Evolutionary conservation across 768 basidiomycete genomes (phyloP), one percentile per base, ranked within the genome.

Genomic region (Solioccasus polychromus): DNA sequence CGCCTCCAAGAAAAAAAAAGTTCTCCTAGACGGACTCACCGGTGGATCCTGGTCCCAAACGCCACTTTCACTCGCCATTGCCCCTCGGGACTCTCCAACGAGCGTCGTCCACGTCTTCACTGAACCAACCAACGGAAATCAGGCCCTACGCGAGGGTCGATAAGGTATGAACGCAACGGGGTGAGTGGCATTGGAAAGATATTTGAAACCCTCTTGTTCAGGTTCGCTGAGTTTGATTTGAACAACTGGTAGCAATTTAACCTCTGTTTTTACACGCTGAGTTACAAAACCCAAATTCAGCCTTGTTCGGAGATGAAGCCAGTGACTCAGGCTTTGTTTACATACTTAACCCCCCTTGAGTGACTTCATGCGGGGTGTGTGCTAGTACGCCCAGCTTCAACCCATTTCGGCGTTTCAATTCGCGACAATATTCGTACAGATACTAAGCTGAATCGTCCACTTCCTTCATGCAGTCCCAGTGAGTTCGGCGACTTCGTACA

Each of bases 401-500:
- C 42, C 14, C 44, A n/a, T n/a, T n/a, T n/a, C n/a, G n/a, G n/a
- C n/a, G n/a, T n/a, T n/a, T n/a, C n/a, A n/a, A n/a, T n/a, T n/a
- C n/a, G n/a, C n/a, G n/a, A n/a, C n/a, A n/a, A n/a, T n/a, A n/a
- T n/a, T n/a, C n/a, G n/a, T n/a, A n/a, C n/a, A n/a, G n/a, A n/a
- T n/a, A n/a, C n/a, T n/a, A 12, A 22, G 11, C 25, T 19, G 15
- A 29, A 22, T 28, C 28, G 25, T 37, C 52, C 23, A 20, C 15
- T 24, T 35, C 9, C 15, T 37, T 62, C 39, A 65, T 24, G 42
- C 43, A 3, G 45, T 8, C 29, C 47, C 52, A 26, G 34, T 8
- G 18, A 61, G 59, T 29, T 45, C 19, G 7, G 61, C 64, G 34
- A 68, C 55, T 30, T 68, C 62, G 22, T 66, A 66, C 42, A 66